Percentiles rank a stretch among this genome's conserved stretches.
Evolutionary conservation across 805 yeast species (phyloP).

Genomic region (Candida peoriensis): DNA sequence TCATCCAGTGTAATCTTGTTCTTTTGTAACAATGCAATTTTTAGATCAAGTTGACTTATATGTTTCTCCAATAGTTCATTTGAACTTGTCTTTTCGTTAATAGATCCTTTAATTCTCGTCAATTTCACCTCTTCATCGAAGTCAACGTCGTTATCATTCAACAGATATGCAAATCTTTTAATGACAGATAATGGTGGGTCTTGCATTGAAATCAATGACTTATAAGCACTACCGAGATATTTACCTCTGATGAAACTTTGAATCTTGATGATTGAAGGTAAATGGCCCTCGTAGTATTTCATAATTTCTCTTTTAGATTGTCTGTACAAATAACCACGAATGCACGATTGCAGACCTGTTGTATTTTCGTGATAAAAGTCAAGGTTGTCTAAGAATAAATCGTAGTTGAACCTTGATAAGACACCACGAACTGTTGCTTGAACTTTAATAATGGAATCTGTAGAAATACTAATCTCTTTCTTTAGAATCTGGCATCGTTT

Average conservation of each 20-base stretch:
- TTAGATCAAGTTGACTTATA: conserved; percentile 72
- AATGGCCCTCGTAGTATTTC: conserved; percentile 49
- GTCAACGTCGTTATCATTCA: conserved; percentile 70
- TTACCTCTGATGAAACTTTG: conserved; percentile 72
- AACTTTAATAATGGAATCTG: conserved; percentile 30
- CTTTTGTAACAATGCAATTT: conserved; percentile 70
- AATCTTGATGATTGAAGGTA: conserved; percentile 57
- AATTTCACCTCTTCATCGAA: conserved; percentile 69
- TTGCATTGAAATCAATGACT: conserved; percentile 57
- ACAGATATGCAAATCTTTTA: conserved; percentile 66
- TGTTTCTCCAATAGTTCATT: conserved; percentile 71
- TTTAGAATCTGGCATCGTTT: conserved; percentile 12
- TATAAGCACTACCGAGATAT: conserved; percentile 68
- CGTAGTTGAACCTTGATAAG: conserved; percentile 50
- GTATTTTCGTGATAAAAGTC: conserved; percentile 39
- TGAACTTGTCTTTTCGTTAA: conserved; percentile 61
- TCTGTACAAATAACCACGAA: conserved; percentile 46
- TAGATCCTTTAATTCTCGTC: conserved; percentile 60
- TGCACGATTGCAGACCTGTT: conserved; percentile 45
- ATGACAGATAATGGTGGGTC: conserved; percentile 80
- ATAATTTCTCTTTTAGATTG: conserved; percentile 26
- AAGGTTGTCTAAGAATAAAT: conserved; percentile 47
- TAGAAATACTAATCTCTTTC: conserved; percentile 1
- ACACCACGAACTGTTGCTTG: conserved; percentile 66
- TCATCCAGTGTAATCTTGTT: conserved; percentile 79